Evolutionary conservation across 768 basidiomycete species (phyloP), one percentile per base, ranked within the genome.

Genomic region (Pleurotus eryngii): DNA sequence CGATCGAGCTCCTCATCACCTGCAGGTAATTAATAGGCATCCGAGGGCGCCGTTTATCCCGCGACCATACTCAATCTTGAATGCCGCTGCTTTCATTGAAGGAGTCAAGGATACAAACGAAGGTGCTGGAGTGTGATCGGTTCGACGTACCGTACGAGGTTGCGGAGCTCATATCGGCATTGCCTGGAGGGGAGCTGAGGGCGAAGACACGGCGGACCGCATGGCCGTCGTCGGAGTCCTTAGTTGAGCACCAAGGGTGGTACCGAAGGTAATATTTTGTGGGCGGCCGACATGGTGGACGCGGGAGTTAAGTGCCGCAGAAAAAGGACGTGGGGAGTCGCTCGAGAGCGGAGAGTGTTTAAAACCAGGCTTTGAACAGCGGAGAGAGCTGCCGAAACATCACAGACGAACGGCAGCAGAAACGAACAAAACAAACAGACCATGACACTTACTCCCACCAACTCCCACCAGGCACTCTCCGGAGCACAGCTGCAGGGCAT

Each of bases 21-120:
- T 22, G 89, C 90, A 11, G 90, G 88, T 24, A 92, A 74, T 43
- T 80, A 1, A 92, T n/a, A n/a, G n/a, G n/a, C 79, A 46, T 91
- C 87, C 1, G 89, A 91, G 61, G n/a, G 87, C 87, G 60, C 84
- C 89, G 71, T 91, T 91, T 45, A 92, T 67, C 30, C 76, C 79
- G 42, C 90, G 76, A 0, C 89, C 90, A 57, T 82, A 85, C 64
- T 90, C 87, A 24, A 83, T 77, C 55, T 77, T 79, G 70, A 83
- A 85, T 1, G 83, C 79, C 38, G 79, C 75, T 14, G 77, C 81
- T 24, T 80, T 81, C 46, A 89, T 61, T 0, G 86, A 86, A 63
- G 80, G 84, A 0, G 85, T 84, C 65, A 90, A 67, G 0, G 89
- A 90, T 65, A 2, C 27, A 37, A n/a, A n/a, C n/a, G n/a, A n/a